Percentiles rank a stretch among this genome's conserved stretches.
Evolutionary conservation across 805 yeast species (phyloP).

Genomic region (Pichia paraexigua): DNA sequence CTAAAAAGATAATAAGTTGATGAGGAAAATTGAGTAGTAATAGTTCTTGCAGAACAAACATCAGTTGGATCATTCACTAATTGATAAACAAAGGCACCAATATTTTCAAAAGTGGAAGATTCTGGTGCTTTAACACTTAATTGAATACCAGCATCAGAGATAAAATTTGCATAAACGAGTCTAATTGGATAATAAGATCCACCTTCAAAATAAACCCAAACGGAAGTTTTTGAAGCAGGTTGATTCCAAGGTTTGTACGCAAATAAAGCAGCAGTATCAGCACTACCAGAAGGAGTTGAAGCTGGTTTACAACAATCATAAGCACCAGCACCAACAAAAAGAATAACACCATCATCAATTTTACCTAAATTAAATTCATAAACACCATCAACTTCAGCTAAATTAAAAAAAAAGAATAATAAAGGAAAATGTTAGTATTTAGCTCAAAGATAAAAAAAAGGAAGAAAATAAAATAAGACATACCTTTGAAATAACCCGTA

Average conservation of each 20-base stretch:
- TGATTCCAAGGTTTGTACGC: neutral
- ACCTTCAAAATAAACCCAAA: conserved; percentile 4
- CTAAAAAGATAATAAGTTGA: neutral
- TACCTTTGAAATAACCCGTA: conserved; percentile 8
- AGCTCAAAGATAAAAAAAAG: neutral
- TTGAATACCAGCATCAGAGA: neutral
- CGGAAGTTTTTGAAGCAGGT: neutral
- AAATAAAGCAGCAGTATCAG: neutral
- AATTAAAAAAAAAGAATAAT: neutral
- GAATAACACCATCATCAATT: conserved; percentile 27
- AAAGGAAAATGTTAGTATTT: neutral
- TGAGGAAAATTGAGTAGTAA: neutral
- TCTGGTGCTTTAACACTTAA: conserved; percentile 2
- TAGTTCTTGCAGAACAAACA: neutral
- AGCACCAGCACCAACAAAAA: conserved; percentile 25
- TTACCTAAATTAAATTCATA: conserved; percentile 16
- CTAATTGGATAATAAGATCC: conserved; percentile 8
- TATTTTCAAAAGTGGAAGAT: neutral
- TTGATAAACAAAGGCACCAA: neutral
- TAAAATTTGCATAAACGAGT: conserved; percentile 3
- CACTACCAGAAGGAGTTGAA: neutral
- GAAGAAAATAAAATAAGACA: neutral
- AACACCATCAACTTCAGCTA: conserved; percentile 23
- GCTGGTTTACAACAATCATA: conserved; percentile 27
- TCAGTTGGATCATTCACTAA: neutral